Base-by-base conservation (phyloP, 257 asterid genomes). In the Anisodus acutangulus region DNA sequence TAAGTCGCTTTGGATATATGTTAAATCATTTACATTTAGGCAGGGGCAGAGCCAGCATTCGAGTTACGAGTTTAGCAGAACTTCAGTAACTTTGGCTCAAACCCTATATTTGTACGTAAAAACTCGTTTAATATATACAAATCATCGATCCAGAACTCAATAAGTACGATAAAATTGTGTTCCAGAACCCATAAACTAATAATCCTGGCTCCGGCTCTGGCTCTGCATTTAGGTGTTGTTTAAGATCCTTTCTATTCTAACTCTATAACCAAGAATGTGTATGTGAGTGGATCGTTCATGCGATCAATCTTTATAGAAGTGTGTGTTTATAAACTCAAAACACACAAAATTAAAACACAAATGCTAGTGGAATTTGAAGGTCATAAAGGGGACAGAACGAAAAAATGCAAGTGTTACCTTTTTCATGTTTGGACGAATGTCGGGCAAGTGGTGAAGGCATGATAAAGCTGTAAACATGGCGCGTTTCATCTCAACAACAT, bases 381-480 rank as follows among this genome's bases (percentile, higher is more conserved):
- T 12, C 45, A 26, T 51, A 51, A 76, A 7, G 63, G 81, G 43
- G 19, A 11, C 63, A 51, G 63, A 51, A 26, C 5, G 0, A 11
- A 76, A 76, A 76, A 8, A 76, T 13, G 4, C 11, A n/a, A 6
- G 9, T 12, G 63, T 51, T 87, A 95, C 99, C 97, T 90, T 82
- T 54, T 89, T 89, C 99, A 95, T 94, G 93, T 80, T 90, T 70
- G 98, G 99, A 8, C 99, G 95, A 89, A 90, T 80, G 86, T 85
- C 88, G 70, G 98, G 95, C 81, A 92, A 88, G 88, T 97, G 97
- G 81, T 97, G 94, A 88, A 94, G 87, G 92, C 99, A 97, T 39
- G 87, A 87, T 37, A 94, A 91, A 79, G 99, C 98, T 55, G 94
- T 83, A 81, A 86, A 90, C 95, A 95, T 91, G 82, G 93, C 92